Evolutionary conservation across 169 alveolate genomes (phyloP).

Genomic region (Eimeria praecox): DNA sequence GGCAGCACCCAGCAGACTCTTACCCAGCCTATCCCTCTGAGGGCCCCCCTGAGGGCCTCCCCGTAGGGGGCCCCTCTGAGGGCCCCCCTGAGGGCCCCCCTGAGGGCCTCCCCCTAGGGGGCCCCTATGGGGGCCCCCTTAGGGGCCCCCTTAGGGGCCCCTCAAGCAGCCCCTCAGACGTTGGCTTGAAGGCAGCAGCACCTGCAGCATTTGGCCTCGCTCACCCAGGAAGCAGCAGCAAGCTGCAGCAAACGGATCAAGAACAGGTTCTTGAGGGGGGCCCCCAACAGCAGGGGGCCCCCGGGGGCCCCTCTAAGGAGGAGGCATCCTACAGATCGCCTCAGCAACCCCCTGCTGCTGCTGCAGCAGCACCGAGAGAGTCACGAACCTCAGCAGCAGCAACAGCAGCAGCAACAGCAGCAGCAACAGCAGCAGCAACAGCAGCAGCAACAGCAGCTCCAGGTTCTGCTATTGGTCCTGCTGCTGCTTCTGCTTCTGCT

Average conservation of each 20-base stretch:
- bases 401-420: constrained; percentile 5
- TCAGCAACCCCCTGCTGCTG: neutral
- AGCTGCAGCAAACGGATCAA: neutral
- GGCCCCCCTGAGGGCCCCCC: constrained; percentile 4
- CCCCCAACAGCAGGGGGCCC: neutral
- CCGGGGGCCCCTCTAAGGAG: neutral
- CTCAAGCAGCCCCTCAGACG: neutral
- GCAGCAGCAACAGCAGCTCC: no score
- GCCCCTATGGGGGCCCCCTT: neutral
- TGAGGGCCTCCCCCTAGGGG: neutral
- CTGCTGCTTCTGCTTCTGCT: neutral
- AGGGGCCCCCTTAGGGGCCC: neutral
- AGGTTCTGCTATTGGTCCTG: neutral
- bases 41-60: neutral
- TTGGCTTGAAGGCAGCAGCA: neutral
- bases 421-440: neutral
- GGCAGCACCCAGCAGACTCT: neutral
- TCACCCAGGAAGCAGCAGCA: constrained; percentile 51
- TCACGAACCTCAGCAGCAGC: neutral
- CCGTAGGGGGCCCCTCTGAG: neutral
- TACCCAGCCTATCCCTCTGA: neutral
- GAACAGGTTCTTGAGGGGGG: neutral
- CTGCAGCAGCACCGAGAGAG: neutral
- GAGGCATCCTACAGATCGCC: neutral
- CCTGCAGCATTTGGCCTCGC: constrained; percentile 39